Percentiles rank a stretch among this genome's conserved stretches.
phyloP scores from a whole-genome alignment of 352 stramenopile species.

The Globisporangium sylvaticum region DNA sequence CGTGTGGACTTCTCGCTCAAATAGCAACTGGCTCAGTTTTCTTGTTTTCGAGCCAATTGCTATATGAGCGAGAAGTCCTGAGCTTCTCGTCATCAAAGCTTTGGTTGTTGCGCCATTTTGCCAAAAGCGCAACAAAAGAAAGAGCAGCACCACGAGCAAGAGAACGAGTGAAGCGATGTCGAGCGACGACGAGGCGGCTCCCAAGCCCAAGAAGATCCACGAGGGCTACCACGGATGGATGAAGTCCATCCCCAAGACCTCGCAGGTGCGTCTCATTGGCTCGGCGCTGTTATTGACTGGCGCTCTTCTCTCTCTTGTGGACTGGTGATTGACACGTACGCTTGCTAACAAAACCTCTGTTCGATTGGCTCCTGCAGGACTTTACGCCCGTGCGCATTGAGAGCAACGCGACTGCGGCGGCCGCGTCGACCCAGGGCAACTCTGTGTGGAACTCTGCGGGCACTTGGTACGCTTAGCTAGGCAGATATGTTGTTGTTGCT shows the following conservation, averaged over 20 bases:
- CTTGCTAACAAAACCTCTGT: neutral
- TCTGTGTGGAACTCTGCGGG: slow-evolving; percentile 82
- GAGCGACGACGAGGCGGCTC: slow-evolving; percentile 44
- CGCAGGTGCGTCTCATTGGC: slow-evolving; percentile 33
- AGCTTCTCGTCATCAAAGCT: too few species aligned
- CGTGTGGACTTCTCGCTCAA: too few species aligned
- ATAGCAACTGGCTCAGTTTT: too few species aligned
- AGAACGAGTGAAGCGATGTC: slow-evolving; percentile 6
- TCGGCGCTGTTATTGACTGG: neutral
- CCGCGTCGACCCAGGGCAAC: slow-evolving; percentile 25
- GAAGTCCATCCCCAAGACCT: slow-evolving; percentile 81
- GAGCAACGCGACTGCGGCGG: slow-evolving; percentile 16
- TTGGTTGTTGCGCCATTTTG: too few species aligned
- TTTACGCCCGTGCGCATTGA: slow-evolving; percentile 77
- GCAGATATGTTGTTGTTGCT: neutral
- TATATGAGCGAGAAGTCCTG: too few species aligned
- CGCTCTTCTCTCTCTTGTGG: neutral
- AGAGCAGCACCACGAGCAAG: neutral
- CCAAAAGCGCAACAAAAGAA: neutral
- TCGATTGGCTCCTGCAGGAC: slow-evolving; percentile 34
- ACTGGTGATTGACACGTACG: neutral
- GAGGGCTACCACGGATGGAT: slow-evolving; percentile 85
- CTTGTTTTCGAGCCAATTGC: too few species aligned
- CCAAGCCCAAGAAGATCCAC: slow-evolving; percentile 55
- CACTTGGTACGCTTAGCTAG: slow-evolving; percentile 49